A percentile compares a stretch with the other conserved stretches of the same genome.
Evolutionary conservation across 371 early-diverging fungal species (phyloP).

Genomic region (Nematocida parisii): DNA sequence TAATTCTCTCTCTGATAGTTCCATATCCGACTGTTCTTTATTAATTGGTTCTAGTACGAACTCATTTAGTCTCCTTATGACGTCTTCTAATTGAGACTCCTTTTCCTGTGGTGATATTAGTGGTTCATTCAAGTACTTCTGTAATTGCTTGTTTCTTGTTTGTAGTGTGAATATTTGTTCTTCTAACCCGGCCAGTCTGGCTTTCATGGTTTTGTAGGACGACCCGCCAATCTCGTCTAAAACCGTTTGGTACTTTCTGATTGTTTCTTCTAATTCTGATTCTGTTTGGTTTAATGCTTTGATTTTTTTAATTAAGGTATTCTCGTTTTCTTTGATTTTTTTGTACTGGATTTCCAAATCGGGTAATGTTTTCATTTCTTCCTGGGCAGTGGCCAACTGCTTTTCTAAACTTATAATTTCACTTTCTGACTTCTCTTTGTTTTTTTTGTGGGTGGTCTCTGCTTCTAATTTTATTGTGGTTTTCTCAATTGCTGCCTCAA

Average conservation of each 20-base stretch:
- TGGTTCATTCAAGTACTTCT: not conserved
- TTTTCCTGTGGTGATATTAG: constrained; percentile 66
- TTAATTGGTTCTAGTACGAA: constrained; percentile 36
- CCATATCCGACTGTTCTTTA: not conserved
- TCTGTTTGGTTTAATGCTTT: constrained; percentile 14
- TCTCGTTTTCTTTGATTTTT: constrained; percentile 71
- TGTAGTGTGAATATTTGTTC: constrained; percentile 38
- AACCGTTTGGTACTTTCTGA: not conserved
- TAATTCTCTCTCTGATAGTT: constrained; percentile 4
- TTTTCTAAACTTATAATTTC: constrained; percentile 21
- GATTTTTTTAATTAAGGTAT: not conserved
- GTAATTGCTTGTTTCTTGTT: constrained; percentile 17
- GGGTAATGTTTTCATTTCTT: constrained; percentile 73
- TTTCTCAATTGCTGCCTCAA: constrained; percentile 32
- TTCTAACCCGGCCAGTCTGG: constrained; percentile 2
- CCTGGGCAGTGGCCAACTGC: constrained; percentile 73
- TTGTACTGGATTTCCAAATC: constrained; percentile 74
- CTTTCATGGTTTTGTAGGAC: constrained; percentile 6
- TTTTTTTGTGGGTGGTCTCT: not conserved
- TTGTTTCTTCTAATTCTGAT: constrained; percentile 2
- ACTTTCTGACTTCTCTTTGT: not conserved
- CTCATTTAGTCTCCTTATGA: constrained; percentile 71
- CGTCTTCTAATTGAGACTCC: constrained; percentile 70
- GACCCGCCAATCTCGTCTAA: constrained; percentile 7
- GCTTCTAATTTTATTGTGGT: not conserved